Percentiles rank a stretch among this genome's conserved stretches.
Evolutionary conservation across 257 asterid species (phyloP).

Genomic region (Orobanche coerulescens): DNA sequence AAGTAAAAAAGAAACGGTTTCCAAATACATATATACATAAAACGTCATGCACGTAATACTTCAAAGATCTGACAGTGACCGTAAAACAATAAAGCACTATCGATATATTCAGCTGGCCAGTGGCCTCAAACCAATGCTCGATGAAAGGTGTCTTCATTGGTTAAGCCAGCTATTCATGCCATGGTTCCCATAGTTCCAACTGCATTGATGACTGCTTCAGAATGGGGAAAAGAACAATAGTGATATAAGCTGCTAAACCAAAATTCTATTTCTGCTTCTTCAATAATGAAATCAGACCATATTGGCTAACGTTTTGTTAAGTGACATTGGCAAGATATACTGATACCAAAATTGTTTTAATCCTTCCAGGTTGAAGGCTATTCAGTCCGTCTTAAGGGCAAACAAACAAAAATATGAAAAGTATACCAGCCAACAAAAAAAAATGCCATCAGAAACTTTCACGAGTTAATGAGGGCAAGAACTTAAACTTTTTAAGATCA

Average conservation of each 20-base stretch:
- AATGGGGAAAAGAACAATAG: not conserved
- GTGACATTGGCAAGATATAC: not conserved
- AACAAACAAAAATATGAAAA: not conserved
- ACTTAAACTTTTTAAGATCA: not conserved
- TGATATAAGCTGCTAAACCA: not conserved
- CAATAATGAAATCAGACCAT: not conserved
- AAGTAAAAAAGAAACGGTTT: not conserved
- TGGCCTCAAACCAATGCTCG: slow-evolving; percentile 5
- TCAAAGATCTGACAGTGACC: not conserved
- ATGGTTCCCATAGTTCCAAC: too few relatives aligned
- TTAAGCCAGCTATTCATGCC: not conserved
- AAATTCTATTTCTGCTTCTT: not conserved
- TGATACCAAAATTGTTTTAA: too few relatives aligned
- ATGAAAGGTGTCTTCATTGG: not conserved
- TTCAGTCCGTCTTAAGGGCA: not conserved
- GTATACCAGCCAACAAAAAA: too few relatives aligned
- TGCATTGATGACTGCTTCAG: too few relatives aligned
- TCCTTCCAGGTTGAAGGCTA: not conserved
- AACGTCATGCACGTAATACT: not conserved
- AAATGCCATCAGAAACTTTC: not conserved
- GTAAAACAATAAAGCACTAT: not conserved
- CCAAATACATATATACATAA: not conserved
- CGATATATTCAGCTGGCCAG: not conserved
- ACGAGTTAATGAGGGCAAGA: not conserved
- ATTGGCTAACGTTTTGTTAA: not conserved